Base-by-base conservation (phyloP, 1,284 basidiomycete species). In the Baeospora myosura region DNA sequence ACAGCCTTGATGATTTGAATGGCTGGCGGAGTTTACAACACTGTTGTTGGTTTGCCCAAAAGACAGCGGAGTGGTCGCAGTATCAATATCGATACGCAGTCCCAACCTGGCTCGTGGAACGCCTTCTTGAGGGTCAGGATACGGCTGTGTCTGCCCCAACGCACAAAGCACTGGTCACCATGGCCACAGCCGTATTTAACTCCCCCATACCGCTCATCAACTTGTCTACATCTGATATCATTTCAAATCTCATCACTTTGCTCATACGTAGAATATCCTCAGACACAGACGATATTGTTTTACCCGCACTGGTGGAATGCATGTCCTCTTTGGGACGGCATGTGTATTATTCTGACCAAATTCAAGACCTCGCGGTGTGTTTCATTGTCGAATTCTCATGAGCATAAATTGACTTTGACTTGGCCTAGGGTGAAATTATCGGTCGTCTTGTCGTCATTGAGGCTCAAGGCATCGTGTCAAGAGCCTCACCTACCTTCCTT, bases 321-420 rank as follows among this genome's bases (percentile, higher is more conserved):
- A 85, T 96, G 42, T 72, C 88, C 4, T 87, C 90, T 0, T 71
- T 98, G 14, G 87, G 88, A 23, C 81, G 84, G 5, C 91, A 96
- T 58, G 81, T 95, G 42, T 95, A 96, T 68, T 97, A 98, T 59
- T 87, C 90, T 35, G 95, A 97, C 58, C 95, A 98, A 65, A 89
- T 95, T 48, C 89, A 91, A 57, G 94, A 97, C 60, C 80, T 97
- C 40, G 81, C 89, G 10, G 70, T 73, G 37, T 55, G 71, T 59
- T 26, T 30, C 22, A 14, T 29, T 40, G n/a, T n/a, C n/a, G n/a
- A n/a, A n/a, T 36, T 20, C 8, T 22, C 14, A 8, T 38, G 23
- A 38, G 12, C 7, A 6, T 3, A 24, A 25, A 16, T 23, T 43
- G 11, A 43, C 28, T 14, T 17, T 34, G 18, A 33, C 16, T 30